Evolutionary conservation across 2,329 filamentous ascomycete genomes (phyloP).

Genomic region (Didymella glomerata): DNA sequence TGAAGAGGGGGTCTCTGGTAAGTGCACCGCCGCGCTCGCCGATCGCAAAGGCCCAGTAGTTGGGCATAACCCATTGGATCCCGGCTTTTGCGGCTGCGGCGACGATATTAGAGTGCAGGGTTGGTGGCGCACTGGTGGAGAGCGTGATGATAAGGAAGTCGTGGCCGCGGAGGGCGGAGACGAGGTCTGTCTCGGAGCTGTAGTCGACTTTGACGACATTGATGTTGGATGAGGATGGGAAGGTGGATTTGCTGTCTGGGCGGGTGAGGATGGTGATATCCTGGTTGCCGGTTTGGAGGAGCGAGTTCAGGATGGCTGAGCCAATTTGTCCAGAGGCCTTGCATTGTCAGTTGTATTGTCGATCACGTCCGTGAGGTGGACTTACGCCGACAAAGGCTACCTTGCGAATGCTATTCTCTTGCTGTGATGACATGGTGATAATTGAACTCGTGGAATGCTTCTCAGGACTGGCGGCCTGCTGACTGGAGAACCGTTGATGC

Average conservation of each 20-base stretch:
- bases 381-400: slow-evolving; percentile 52
- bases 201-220: slow-evolving; percentile 51
- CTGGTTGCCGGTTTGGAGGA: slow-evolving; percentile 42
- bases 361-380: not conserved
- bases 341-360: slow-evolving; percentile 12
- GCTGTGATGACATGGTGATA: slow-evolving; percentile 6
- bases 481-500: not conserved
- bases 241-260: slow-evolving; percentile 50
- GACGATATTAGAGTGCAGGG: slow-evolving; percentile 44
- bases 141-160: slow-evolving; percentile 55
- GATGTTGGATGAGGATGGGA: slow-evolving; percentile 53
- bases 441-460: not conserved
- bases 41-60: slow-evolving; percentile 47
- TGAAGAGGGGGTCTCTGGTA: slow-evolving; percentile 7
- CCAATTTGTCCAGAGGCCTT: slow-evolving; percentile 52
- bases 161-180: slow-evolving; percentile 49
- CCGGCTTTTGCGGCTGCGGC: slow-evolving; percentile 49
- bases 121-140: slow-evolving; percentile 34
- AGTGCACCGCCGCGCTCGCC: slow-evolving; percentile 12
- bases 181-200: slow-evolving; percentile 33
- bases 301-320: slow-evolving; percentile 45
- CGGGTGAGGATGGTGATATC: slow-evolving; percentile 54
- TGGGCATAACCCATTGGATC: slow-evolving; percentile 53
- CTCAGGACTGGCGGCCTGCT: not conserved
- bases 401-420: slow-evolving; percentile 27